phyloP scores from a whole-genome alignment of 805 yeast species.

The Zygosaccharomyces pseudorouxii region DNA sequence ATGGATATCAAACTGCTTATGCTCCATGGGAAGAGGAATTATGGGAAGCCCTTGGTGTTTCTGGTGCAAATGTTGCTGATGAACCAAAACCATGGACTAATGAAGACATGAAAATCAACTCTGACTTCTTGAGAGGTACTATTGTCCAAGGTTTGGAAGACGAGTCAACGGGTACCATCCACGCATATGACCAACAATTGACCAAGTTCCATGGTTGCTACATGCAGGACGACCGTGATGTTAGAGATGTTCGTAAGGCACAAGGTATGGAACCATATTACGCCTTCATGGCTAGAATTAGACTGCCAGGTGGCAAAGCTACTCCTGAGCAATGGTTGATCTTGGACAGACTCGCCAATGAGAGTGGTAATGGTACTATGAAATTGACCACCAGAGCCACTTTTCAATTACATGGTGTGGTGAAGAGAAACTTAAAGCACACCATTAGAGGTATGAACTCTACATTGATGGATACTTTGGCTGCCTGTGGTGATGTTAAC shows the following conservation, averaged over 20 bases:
- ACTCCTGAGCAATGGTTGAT: constrained; percentile 85
- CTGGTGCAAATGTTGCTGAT: constrained; percentile 70
- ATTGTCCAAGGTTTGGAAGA: constrained; percentile 82
- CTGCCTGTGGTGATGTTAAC: constrained; percentile 98
- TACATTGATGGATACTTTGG: constrained; percentile 86
- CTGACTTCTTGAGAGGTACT: constrained; percentile 87
- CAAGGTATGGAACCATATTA: constrained; percentile 94
- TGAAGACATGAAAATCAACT: constrained; percentile 88
- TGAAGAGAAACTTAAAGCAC: constrained; percentile 83
- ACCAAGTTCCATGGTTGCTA: constrained; percentile 97
- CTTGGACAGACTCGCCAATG: constrained; percentile 75
- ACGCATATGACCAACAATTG: constrained; percentile 86
- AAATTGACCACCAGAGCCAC: constrained; percentile 96
- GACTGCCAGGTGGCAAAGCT: constrained; percentile 90
- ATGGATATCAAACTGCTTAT: constrained; percentile 90
- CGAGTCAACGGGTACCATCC: constrained; percentile 81
- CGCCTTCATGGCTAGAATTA: constrained; percentile 93
- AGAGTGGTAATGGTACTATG: constrained; percentile 86
- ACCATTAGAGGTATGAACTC: constrained; percentile 91
- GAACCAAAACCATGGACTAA: constrained; percentile 93
- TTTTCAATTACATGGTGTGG: constrained; percentile 91
- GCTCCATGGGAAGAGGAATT: constrained; percentile 76
- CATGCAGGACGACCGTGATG: constrained; percentile 97
- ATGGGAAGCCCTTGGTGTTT: constrained; percentile 89
- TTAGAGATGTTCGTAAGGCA: constrained; percentile 86